These are phyloP conservation scores for Sclerotinia minor DNA, from an alignment of 2,329 filamentous ascomycete species.

Conservation along the genomic window DNA sequence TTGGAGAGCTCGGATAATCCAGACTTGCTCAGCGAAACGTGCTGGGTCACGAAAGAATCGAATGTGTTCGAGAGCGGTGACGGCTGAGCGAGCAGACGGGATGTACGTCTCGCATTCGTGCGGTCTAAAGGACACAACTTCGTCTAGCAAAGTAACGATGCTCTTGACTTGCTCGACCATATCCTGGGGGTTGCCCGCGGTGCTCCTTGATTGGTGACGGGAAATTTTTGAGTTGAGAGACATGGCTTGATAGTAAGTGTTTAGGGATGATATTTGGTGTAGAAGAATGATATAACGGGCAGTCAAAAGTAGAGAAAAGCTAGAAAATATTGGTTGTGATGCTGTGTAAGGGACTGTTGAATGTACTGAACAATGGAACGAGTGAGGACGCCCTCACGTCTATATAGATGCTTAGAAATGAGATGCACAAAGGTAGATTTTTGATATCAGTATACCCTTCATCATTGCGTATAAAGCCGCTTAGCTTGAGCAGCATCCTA, in stretches of 20 bases:
- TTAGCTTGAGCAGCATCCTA: slow-evolving; percentile 17
- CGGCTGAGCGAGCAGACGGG: slow-evolving; percentile 45
- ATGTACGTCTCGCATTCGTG: slow-evolving; percentile 41
- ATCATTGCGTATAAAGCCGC: slow-evolving; percentile 1
- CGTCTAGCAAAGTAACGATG: slow-evolving; percentile 36
- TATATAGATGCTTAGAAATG: slow-evolving; percentile 17
- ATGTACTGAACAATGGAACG: background rate
- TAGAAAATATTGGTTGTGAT: background rate
- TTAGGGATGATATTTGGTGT: background rate
- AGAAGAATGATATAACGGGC: background rate
- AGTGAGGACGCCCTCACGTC: background rate
- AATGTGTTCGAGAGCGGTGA: slow-evolving; percentile 44
- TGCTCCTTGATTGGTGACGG: slow-evolving; percentile 31
- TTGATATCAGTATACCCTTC: slow-evolving; percentile 1
- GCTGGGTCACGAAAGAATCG: slow-evolving; percentile 44
- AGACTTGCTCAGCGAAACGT: slow-evolving; percentile 45
- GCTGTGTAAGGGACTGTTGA: background rate
- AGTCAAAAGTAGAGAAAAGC: background rate
- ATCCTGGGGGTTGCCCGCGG: slow-evolving; percentile 31
- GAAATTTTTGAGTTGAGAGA: slow-evolving; percentile 35
- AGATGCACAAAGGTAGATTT: slow-evolving; percentile 15
- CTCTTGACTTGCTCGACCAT: slow-evolving; percentile 37
- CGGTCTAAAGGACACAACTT: slow-evolving; percentile 33
- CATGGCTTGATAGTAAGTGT: slow-evolving; percentile 15
- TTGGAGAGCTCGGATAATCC: slow-evolving; percentile 49